Evolutionary conservation across 2,329 filamentous ascomycete genomes (phyloP).

Genomic region (Xylariaceae sp.): DNA sequence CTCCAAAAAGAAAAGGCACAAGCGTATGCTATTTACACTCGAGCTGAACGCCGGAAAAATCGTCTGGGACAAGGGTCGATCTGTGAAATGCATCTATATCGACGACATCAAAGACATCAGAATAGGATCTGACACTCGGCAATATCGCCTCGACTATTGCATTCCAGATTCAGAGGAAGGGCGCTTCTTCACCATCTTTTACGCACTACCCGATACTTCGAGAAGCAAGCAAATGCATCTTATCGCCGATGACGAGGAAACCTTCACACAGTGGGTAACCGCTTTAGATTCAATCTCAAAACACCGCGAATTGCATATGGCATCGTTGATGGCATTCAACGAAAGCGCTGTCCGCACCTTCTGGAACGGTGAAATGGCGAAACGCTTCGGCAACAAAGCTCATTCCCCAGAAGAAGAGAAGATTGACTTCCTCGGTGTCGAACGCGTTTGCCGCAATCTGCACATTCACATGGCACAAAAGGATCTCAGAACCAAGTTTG

Average conservation of each 20-base stretch:
- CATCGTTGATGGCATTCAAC: conserved; percentile 78
- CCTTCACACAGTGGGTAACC: conserved; percentile 73
- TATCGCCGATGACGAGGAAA: conserved; percentile 67
- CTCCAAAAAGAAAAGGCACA: conserved; percentile 72
- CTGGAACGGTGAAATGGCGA: conserved; percentile 80
- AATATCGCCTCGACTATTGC: conserved; percentile 81
- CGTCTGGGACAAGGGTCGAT: conserved; percentile 74
- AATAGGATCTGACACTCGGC: conserved; percentile 74
- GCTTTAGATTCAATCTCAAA: conserved; percentile 80
- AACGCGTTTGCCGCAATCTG: conserved; percentile 78
- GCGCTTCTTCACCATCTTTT: conserved; percentile 86
- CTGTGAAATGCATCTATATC: conserved; percentile 82
- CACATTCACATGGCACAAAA: conserved; percentile 85
- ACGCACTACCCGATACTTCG: conserved; percentile 69
- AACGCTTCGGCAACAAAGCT: conserved; percentile 52
- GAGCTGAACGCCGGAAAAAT: conserved; percentile 82
- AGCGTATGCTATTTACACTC: conserved; percentile 65
- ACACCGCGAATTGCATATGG: conserved; percentile 85
- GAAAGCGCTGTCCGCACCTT: conserved; percentile 76
- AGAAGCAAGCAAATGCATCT: conserved; percentile 87
- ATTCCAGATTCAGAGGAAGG: conserved; percentile 61
- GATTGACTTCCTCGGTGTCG: conserved; percentile 72
- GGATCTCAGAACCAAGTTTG: conserved; percentile 69
- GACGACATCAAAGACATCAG: conserved; percentile 93
- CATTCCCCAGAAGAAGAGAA: conserved; percentile 57